Conservation (phyloP, 495 filamentous ascomycete species). For the Penicillium odoratum region DNA sequence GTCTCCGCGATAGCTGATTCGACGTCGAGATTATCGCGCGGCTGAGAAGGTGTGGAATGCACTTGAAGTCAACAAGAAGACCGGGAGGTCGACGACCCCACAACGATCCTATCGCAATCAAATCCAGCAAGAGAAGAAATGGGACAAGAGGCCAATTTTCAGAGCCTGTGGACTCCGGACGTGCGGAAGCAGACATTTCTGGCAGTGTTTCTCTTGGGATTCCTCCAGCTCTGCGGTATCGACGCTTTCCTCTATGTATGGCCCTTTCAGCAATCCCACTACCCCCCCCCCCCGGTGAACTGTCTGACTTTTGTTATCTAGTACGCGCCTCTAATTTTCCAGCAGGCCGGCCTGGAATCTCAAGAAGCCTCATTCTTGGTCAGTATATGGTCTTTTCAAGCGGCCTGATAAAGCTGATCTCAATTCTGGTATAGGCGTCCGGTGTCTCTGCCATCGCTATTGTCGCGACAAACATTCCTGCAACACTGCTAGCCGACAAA, state of each 20-base stretch:
- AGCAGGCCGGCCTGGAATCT: conserved; percentile 52
- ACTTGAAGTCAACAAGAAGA: conserved; percentile 51
- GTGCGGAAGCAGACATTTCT: conserved; percentile 38
- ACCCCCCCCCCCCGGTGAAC: no score
- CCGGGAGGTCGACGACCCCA: conserved; percentile 32
- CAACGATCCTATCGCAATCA: background rate
- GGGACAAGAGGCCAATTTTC: conserved; percentile 11
- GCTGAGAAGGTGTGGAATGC: conserved; percentile 40
- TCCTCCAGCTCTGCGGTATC: conserved; percentile 49
- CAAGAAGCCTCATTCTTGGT: conserved; percentile 53
- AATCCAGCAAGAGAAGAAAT: background rate
- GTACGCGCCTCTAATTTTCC: conserved; percentile 57
- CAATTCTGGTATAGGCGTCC: no score
- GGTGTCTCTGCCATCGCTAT: conserved; percentile 55
- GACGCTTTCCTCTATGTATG: conserved; percentile 54
- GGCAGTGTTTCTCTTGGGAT: conserved; percentile 44
- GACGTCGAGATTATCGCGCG: conserved; percentile 36
- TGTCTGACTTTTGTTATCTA: conserved; percentile 17
- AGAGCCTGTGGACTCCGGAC: conserved; percentile 42
- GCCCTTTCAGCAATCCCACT: no score
- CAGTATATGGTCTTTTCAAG: no score
- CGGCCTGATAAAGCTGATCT: no score
- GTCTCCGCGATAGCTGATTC: conserved; percentile 53
- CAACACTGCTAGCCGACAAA: conserved; percentile 54
- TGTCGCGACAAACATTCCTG: conserved; percentile 49